A percentile compares a stretch with the other conserved stretches of the same genome.
These are phyloP conservation scores for Cordyceps cateniannulata DNA, from an alignment of 2,329 filamentous ascomycete genomes.

Conservation along the genomic window DNA sequence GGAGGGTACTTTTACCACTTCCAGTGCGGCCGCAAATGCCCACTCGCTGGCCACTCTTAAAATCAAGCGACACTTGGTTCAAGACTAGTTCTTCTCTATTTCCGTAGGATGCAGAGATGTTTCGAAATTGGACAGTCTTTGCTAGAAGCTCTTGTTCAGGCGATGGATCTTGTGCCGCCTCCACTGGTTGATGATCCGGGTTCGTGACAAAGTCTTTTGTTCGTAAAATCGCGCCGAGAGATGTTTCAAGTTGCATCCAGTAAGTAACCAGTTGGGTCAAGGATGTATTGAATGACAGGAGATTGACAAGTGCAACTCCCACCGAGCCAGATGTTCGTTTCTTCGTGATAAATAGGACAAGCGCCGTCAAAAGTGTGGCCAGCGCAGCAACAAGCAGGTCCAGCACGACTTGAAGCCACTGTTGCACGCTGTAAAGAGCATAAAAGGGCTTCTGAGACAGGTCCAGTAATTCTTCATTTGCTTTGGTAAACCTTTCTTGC, in stretches of 20 bases:
- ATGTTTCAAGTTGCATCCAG: conserved; percentile 24
- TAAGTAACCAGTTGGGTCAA: conserved; percentile 19
- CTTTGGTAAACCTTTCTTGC: conserved; percentile 20
- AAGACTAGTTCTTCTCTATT: background rate
- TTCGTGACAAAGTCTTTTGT: conserved; percentile 17
- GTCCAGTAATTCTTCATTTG: conserved; percentile 27
- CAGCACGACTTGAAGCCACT: conserved; percentile 38
- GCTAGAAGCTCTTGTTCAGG: background rate
- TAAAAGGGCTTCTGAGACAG: conserved; percentile 39
- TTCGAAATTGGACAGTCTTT: background rate
- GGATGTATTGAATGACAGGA: conserved; percentile 14
- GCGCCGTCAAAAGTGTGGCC: conserved; percentile 26
- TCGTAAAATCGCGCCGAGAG: conserved; percentile 21
- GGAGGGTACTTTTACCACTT: conserved; percentile 1
- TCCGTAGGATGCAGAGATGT: background rate
- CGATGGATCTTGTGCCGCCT: background rate
- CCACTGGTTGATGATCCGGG: background rate
- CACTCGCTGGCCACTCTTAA: background rate
- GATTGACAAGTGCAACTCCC: conserved; percentile 14
- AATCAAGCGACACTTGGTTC: background rate
- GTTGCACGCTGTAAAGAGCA: conserved; percentile 37
- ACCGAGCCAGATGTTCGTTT: conserved; percentile 19
- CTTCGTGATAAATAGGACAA: conserved; percentile 26
- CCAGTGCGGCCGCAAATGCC: conserved; percentile 2
- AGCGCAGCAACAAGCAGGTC: conserved; percentile 41